phyloP scores from a whole-genome alignment of 345 rosid genomes.

The Alliaria petiolata region DNA sequence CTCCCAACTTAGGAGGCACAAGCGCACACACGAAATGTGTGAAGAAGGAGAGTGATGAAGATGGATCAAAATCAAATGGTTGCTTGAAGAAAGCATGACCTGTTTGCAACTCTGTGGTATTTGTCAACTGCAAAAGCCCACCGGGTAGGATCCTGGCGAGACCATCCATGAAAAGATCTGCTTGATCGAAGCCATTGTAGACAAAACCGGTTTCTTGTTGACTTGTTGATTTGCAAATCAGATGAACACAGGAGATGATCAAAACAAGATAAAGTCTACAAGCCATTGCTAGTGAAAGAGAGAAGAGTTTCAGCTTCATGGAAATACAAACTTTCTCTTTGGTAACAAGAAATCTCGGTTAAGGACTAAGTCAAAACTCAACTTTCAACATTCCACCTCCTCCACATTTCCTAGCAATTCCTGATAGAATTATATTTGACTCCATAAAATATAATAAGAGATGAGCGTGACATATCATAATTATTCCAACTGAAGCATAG shows the following conservation, averaged over 20 bases:
- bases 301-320: background rate
- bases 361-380: no score
- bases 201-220: constrained; percentile 25
- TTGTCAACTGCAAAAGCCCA: constrained; percentile 51
- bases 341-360: background rate
- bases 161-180: constrained; percentile 30
- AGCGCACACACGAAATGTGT: constrained; percentile 42
- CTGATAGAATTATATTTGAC: background rate
- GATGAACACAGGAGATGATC: background rate
- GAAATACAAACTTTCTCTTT: background rate
- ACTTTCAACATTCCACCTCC: background rate
- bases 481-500: background rate
- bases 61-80: constrained; percentile 30
- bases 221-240: constrained; percentile 9
- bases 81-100: constrained; percentile 46
- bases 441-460: no score
- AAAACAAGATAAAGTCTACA: background rate
- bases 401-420: background rate
- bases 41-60: constrained; percentile 18
- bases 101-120: constrained; percentile 20
- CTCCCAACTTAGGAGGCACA: constrained; percentile 12
- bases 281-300: background rate
- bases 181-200: constrained; percentile 36
- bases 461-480: background rate
- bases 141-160: constrained; percentile 29